phyloP scores from a whole-genome alignment of 2,329 filamentous ascomycete species.

The Alternaria ethzedia region DNA sequence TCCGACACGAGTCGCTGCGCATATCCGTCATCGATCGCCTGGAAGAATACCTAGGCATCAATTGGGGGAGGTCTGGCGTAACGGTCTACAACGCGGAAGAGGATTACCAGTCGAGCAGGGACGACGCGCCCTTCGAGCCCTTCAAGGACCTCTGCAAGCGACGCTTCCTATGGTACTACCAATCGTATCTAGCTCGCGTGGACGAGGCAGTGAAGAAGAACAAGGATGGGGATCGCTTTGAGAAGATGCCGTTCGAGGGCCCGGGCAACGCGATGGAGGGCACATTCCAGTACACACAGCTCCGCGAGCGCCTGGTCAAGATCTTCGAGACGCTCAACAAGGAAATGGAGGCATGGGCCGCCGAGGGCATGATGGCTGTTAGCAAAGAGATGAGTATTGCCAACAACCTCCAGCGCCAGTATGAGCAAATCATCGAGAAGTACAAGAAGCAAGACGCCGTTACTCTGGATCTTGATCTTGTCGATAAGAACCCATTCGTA shows the following conservation, averaged over 20 bases:
- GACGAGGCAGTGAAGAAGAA: slow-evolving; percentile 68
- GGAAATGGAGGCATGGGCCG: slow-evolving; percentile 75
- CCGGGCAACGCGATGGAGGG: slow-evolving; percentile 82
- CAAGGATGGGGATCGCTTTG: slow-evolving; percentile 69
- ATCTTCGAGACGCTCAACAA: slow-evolving; percentile 74
- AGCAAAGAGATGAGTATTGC: slow-evolving; percentile 75
- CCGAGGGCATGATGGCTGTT: slow-evolving; percentile 68
- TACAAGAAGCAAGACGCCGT: slow-evolving; percentile 74
- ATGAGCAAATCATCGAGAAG: slow-evolving; percentile 77
- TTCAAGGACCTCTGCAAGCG: slow-evolving; percentile 92
- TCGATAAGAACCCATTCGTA: slow-evolving; percentile 83
- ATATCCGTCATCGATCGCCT: slow-evolving; percentile 86
- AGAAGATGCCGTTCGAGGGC: slow-evolving; percentile 87
- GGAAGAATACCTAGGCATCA: slow-evolving; percentile 77
- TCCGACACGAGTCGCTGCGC: slow-evolving; percentile 86
- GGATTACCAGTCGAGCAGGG: slow-evolving; percentile 51
- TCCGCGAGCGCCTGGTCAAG: slow-evolving; percentile 71
- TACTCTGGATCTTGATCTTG: slow-evolving; percentile 77
- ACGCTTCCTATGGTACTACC: slow-evolving; percentile 94
- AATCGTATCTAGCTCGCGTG: slow-evolving; percentile 79
- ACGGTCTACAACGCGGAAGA: slow-evolving; percentile 60
- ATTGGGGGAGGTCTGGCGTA: slow-evolving; percentile 45
- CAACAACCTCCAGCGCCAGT: slow-evolving; percentile 82
- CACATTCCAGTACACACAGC: slow-evolving; percentile 77
- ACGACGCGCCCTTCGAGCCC: slow-evolving; percentile 75